Evolutionary conservation across 306 rosid genomes (phyloP), one percentile per base, ranked within the genome.

Genomic region (Datisca glomerata): DNA sequence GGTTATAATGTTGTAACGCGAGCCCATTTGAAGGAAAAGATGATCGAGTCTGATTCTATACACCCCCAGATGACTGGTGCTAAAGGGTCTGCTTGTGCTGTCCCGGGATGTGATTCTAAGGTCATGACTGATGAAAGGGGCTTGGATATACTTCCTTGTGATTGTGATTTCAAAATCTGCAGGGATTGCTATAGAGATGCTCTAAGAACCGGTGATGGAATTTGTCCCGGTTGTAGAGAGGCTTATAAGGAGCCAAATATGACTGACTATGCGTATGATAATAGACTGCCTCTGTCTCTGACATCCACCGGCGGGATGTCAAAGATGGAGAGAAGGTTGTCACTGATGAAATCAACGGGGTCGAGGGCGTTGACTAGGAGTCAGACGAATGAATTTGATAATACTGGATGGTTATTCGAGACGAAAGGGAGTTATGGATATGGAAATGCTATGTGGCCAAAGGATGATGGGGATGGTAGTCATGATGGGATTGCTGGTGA

Each of bases 21-120:
- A 35, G 93, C 94, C 9, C 97, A 89, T 70, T 76, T 89, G 27
- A 83, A 79, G 94, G 94, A 89, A 60, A 89, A 89, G 63, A 93
- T 89, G 51, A 83, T 45, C 16, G 97, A 89, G 19, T 79, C 97
- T 8, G 89, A 89, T 62, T 66, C 73, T 47, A 82, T 45, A 64
- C 97, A 89, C 66, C 94, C 94, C 8, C 97, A 89, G 71, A 79
- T 89, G 97, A 92, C 97, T 2, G 97, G 97, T 44, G 75, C 79
- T 7, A 83, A 77, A 59, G 97, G 94, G 12, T 80, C 94, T 47
- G 72, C 83, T 0, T 89, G 97, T 51, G 76, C 79, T 29, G 53
- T 83, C 47, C 94, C 73, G 14, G 97, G 97, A 4, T 89, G 97
- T 56, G 97, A 89, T 75, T 74, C 79, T 1, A 83, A 77, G 47